Conservation (phyloP, 129 eudicot species). For the Oenanthe sinensis region DNA sequence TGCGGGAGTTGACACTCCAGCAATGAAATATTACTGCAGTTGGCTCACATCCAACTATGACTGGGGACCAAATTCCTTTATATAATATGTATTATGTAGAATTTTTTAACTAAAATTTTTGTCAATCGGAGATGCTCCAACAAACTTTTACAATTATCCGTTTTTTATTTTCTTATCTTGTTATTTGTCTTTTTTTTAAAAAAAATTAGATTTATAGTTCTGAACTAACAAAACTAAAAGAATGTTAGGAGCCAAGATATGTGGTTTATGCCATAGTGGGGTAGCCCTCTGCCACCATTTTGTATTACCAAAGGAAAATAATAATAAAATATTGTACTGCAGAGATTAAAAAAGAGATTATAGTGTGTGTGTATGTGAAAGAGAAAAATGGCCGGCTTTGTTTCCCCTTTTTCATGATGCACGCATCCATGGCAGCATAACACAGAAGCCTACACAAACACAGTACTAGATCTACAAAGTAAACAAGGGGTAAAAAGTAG, state of each 20-base stretch:
- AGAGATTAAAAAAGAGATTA: background rate
- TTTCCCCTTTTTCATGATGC: constrained; percentile 39
- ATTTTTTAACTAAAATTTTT: too few species aligned
- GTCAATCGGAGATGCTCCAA: too few species aligned
- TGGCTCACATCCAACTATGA: too few species aligned
- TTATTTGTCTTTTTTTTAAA: too few species aligned
- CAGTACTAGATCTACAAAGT: constrained; percentile 30
- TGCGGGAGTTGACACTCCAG: too few species aligned
- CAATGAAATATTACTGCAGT: too few species aligned
- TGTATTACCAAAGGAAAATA: background rate
- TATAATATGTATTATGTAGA: too few species aligned
- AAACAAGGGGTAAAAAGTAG: background rate
- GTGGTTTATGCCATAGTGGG: background rate
- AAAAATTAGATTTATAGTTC: background rate
- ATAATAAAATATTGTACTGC: background rate
- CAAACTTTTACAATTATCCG: too few species aligned
- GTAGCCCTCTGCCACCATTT: constrained; percentile 4
- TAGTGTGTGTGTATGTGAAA: constrained; percentile 8
- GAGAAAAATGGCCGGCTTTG: constrained; percentile 23
- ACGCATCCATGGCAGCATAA: constrained; percentile 61
- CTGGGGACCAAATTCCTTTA: too few species aligned
- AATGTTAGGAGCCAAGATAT: background rate
- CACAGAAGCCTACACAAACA: constrained; percentile 27
- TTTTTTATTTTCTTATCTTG: too few species aligned
- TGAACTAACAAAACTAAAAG: background rate